A percentile compares a stretch with the other conserved stretches of the same genome.
Conservation (phyloP, 129 eudicot genomes). For the Smallanthus sonchifolius region DNA sequence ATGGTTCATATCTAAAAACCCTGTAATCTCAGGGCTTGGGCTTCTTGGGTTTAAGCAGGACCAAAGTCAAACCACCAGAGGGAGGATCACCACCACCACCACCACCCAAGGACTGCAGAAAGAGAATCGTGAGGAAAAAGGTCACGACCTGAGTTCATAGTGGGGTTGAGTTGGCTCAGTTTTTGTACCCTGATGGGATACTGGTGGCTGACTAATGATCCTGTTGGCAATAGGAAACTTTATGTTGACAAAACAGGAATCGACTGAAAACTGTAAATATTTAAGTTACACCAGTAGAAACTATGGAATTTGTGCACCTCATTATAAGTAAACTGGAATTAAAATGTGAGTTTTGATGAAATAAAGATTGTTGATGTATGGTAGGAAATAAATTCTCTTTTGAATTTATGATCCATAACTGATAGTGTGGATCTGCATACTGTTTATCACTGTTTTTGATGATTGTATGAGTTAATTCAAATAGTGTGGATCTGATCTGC, state of each 20-base stretch:
- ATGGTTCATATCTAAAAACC: slow-evolving; percentile 84
- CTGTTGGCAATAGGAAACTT: not conserved
- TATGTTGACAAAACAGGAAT: slow-evolving; percentile 8
- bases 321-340: not conserved
- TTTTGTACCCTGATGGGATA: slow-evolving; percentile 37
- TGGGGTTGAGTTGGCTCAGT: slow-evolving; percentile 22
- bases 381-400: slow-evolving; percentile 30
- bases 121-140: slow-evolving; percentile 74
- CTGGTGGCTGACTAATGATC: slow-evolving; percentile 10
- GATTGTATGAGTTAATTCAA: not conserved
- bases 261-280: not conserved
- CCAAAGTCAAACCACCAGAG: slow-evolving; percentile 39
- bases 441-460: not conserved
- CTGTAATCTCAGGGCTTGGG: slow-evolving; percentile 77
- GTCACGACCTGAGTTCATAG: slow-evolving; percentile 45
- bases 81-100: slow-evolving; percentile 48
- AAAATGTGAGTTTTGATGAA: slow-evolving; percentile 18
- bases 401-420: not conserved
- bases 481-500: no score
- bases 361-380: slow-evolving; percentile 19
- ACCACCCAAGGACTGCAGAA: slow-evolving; percentile 70
- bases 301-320: slow-evolving; percentile 25
- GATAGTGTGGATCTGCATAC: not conserved
- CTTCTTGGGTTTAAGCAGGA: slow-evolving; percentile 81
- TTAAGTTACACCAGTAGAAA: slow-evolving; percentile 12